Percentiles rank a stretch among this genome's conserved stretches.
Evolutionary conservation across 2,329 filamentous ascomycete species (phyloP).

Genomic region (Fusarium abutilonis): DNA sequence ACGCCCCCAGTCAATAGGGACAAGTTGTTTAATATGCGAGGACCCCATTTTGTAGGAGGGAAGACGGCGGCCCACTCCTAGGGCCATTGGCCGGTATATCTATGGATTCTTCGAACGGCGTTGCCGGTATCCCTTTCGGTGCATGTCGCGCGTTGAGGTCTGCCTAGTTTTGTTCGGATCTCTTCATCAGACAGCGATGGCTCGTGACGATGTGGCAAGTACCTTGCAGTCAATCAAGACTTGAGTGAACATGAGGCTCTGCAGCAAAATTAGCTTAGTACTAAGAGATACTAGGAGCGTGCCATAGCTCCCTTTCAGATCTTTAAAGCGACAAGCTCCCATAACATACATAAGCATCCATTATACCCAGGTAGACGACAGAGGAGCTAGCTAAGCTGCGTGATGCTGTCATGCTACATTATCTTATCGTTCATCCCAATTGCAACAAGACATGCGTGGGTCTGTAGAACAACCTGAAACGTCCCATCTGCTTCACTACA

Average conservation of each 20-base stretch:
- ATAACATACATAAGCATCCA: too few species aligned
- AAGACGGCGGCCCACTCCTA: background rate
- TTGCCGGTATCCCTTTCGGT: background rate
- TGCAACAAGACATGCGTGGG: background rate
- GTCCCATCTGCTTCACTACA: conserved; percentile 34
- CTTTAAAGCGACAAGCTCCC: too few species aligned
- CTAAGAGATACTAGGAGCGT: too few species aligned
- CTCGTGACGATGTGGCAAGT: too few species aligned
- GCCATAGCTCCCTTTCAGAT: too few species aligned
- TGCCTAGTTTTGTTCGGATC: background rate
- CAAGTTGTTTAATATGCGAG: background rate
- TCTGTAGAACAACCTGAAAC: conserved; percentile 37
- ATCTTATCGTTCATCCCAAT: background rate
- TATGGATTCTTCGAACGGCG: background rate
- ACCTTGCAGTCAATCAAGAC: too few species aligned
- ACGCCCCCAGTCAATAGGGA: background rate
- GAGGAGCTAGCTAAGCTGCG: too few species aligned
- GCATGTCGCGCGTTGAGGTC: background rate
- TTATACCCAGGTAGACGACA: too few species aligned
- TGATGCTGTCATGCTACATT: background rate
- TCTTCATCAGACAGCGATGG: background rate
- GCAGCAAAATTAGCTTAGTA: too few species aligned
- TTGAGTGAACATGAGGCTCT: too few species aligned
- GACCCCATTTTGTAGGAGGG: background rate
- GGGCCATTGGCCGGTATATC: background rate